phyloP scores from a whole-genome alignment of 192 early-diverging fungal genomes.

The Neocallimastix lanati region DNA sequence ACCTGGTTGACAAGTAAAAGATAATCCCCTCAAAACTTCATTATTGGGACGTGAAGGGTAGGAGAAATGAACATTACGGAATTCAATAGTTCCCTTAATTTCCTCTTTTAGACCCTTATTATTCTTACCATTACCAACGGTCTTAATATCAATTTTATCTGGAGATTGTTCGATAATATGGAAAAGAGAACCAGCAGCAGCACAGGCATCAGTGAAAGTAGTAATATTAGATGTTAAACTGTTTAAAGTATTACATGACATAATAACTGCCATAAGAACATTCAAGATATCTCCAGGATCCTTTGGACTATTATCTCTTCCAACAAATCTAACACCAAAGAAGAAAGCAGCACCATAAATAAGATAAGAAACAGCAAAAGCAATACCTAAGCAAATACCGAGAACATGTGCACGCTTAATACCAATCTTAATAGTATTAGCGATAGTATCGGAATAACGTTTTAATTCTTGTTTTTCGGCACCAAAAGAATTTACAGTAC shows the following conservation, averaged over 20 bases:
- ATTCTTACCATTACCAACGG: neutral
- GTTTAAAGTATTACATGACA: neutral
- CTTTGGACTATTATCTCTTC: neutral
- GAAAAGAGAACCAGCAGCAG: neutral
- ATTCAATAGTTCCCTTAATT: conserved; percentile 8
- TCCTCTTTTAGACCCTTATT: neutral
- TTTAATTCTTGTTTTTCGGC: neutral
- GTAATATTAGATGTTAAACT: neutral
- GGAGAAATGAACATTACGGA: conserved; percentile 21
- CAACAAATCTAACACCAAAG: neutral
- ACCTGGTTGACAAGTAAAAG: neutral
- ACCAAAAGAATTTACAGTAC: neutral
- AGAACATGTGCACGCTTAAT: neutral
- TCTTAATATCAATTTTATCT: neutral
- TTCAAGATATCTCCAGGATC: neutral
- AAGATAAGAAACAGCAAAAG: neutral
- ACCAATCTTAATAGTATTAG: neutral
- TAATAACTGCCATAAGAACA: neutral
- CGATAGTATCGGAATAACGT: neutral
- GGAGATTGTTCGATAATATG: neutral
- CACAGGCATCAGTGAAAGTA: neutral
- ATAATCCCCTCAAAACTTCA: neutral
- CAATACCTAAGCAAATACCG: neutral
- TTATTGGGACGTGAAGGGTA: neutral
- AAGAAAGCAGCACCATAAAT: neutral